These are phyloP conservation scores for Spergularia azorica DNA, from an alignment of 179 eudicot genomes.

Conservation along the genomic window DNA sequence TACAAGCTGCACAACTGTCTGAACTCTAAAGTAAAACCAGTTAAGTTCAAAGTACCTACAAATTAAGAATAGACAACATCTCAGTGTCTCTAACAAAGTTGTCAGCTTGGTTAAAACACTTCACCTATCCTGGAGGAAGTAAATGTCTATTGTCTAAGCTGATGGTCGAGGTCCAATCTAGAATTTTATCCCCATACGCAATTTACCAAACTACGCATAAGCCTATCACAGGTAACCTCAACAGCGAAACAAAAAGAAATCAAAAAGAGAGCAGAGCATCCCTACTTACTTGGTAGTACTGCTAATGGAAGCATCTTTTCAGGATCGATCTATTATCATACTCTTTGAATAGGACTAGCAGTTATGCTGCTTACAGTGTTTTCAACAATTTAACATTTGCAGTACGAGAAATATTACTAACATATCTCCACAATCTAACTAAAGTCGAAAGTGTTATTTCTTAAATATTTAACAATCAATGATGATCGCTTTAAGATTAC, in stretches of 20 bases:
- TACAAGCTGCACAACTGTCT: too few species aligned
- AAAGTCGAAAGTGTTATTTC: conserved; percentile 12
- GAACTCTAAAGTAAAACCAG: too few species aligned
- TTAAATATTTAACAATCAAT: background rate
- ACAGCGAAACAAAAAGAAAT: background rate
- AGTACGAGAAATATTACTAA: conserved; percentile 13
- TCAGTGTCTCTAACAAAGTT: too few species aligned
- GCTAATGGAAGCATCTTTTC: conserved; percentile 6
- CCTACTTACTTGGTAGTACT: background rate
- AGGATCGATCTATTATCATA: conserved; percentile 5
- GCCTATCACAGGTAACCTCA: background rate
- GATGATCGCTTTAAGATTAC: conserved; percentile 23
- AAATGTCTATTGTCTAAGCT: background rate
- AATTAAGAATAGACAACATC: too few species aligned
- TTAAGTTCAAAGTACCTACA: too few species aligned
- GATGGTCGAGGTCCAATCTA: background rate
- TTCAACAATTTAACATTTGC: conserved; percentile 4
- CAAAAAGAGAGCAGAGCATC: conserved; percentile 2
- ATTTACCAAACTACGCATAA: background rate
- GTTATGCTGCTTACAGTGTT: conserved; percentile 13
- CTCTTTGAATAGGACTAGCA: conserved; percentile 6
- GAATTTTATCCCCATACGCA: too few species aligned
- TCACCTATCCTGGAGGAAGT: too few species aligned
- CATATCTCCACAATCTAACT: conserved; percentile 5
- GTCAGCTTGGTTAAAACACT: too few species aligned